Evolutionary conservation across 805 yeast species (phyloP), one percentile per base, ranked within the genome.

Genomic region (Ogataea pilisensis): DNA sequence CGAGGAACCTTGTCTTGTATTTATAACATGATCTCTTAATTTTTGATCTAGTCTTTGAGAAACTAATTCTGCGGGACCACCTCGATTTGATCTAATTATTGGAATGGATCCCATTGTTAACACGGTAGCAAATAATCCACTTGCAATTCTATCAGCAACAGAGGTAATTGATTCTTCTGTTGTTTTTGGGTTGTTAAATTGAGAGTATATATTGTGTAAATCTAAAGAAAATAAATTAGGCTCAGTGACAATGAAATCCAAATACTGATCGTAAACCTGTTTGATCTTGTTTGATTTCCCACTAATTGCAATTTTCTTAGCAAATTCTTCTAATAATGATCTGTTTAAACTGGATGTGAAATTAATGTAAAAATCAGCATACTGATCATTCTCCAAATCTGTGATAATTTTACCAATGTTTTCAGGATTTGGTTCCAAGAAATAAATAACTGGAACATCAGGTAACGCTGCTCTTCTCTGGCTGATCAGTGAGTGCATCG

Each of bases 61-160:
- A 29, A 93, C 85, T 57, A 90, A 75, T 60, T 93, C 98, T 2
- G 98, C 97, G 0, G 99, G 95, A 1, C 96, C 96, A 36, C 95
- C 95, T 31, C 82, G 72, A 34, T 93, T 90, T 38, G 96, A 83
- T 54, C 99, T 76, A 46, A 93, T 87, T 37, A 93, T 80, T 1
- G 99, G 99, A 25, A 93, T 77, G 8, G 80, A 73, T 12, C 83
- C 86, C 58, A 80, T 69, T 9, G 96, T 87, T 50, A 89, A 74
- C 8, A 93, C 73, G 11, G 85, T 71, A 35, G 91, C 82, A 57
- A 87, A 85, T 35, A 93, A 64, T 0, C 97, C 97, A 49, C 72
- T 75, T 16, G 95, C 87, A 28, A 91, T 79, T 22, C 66, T 60
- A 48, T 80, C 85, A 14, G 95, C 88, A 19, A 82, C 60, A 5